Percentiles rank a stretch among this genome's conserved stretches.
Evolutionary conservation across 345 rosid species (phyloP).

Genomic region (Cochlearia excelsa): DNA sequence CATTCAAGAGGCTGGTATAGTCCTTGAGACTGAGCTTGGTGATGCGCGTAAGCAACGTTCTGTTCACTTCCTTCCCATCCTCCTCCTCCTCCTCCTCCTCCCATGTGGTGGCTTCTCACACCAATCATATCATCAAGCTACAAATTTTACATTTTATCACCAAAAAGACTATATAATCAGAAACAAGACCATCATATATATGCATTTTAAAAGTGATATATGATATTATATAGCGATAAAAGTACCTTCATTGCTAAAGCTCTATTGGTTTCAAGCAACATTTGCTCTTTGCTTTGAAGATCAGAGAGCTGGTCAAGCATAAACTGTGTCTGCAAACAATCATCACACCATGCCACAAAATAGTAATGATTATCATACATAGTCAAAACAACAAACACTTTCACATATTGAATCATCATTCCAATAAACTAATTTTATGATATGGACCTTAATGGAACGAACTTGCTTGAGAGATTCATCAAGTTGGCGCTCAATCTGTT

Average conservation of each 20-base stretch:
- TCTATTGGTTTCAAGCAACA: conserved; percentile 83
- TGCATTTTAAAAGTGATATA: background rate
- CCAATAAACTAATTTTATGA: too few relatives aligned
- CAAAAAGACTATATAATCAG: too few relatives aligned
- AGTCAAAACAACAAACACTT: too few relatives aligned
- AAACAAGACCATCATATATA: too few relatives aligned
- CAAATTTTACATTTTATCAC: too few relatives aligned
- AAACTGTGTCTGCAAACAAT: conserved; percentile 60
- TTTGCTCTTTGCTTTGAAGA: conserved; percentile 86
- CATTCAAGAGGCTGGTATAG: conserved; percentile 77
- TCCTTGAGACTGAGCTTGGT: conserved; percentile 48
- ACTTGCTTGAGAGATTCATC: conserved; percentile 82
- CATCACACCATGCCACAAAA: background rate
- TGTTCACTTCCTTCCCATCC: conserved; percentile 80
- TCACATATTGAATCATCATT: too few relatives aligned
- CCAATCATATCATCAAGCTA: conserved; percentile 85
- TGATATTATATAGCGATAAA: background rate
- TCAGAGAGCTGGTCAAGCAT: conserved; percentile 95
- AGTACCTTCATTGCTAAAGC: conserved; percentile 77
- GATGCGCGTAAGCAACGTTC: conserved; percentile 58
- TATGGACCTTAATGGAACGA: conserved; percentile 75
- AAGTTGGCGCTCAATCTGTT: conserved; percentile 91
- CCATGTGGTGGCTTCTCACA: conserved; percentile 48
- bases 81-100: conserved; percentile 36
- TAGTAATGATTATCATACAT: too few relatives aligned